Evolutionary conservation across 805 yeast species (phyloP).

Genomic region (Saccharomyces kudriavzevii): DNA sequence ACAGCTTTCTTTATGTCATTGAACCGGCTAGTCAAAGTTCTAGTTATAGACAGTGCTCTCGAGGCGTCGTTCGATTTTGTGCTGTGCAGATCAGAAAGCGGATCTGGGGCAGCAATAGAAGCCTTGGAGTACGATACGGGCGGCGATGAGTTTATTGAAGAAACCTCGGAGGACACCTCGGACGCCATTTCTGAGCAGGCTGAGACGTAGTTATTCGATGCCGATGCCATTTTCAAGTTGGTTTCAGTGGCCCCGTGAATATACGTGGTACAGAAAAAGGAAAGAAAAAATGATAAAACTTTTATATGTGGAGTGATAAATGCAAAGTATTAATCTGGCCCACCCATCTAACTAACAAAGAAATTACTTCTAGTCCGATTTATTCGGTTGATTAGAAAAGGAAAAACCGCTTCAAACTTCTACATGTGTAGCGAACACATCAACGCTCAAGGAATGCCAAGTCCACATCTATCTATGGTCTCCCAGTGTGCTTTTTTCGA

Average conservation of each 20-base stretch:
- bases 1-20: slow-evolving; percentile 15
- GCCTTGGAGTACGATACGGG: not conserved
- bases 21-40: slow-evolving; percentile 12
- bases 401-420: not conserved
- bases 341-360: not conserved
- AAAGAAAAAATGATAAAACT: not conserved
- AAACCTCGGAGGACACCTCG: not conserved
- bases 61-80: not conserved
- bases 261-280: not conserved
- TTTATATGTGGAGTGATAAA: not conserved
- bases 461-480: not conserved
- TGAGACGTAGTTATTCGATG: not conserved
- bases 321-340: not conserved
- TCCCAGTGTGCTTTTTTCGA: not conserved
- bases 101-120: not conserved
- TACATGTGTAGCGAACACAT: not conserved
- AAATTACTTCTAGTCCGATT: not conserved
- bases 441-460: not conserved
- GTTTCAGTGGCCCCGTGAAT: not conserved
- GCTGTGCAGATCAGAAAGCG: not conserved
- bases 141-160: not conserved
- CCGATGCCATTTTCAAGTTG: not conserved
- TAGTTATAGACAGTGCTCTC: slow-evolving; percentile 6
- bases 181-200: not conserved
- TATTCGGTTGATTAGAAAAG: not conserved